Conservation (phyloP, 768 basidiomycete genomes). For the Termitomyces sp. region DNA sequence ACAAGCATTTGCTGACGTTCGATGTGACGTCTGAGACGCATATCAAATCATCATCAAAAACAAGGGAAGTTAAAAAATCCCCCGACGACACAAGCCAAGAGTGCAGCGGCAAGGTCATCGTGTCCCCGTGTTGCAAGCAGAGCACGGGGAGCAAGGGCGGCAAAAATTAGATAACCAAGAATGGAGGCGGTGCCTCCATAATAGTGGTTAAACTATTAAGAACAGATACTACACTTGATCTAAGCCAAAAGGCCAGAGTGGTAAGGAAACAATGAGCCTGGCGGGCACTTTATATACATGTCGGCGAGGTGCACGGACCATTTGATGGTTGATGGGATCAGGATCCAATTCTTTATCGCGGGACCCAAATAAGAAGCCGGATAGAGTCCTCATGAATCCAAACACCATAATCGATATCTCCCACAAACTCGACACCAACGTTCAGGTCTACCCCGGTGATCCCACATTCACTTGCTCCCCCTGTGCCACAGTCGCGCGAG, state of each 20-base stretch:
- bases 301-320: conserved; percentile 12
- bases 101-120: conserved; percentile 56
- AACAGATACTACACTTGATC: conserved; percentile 98
- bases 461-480: conserved; percentile 36
- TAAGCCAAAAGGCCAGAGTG: conserved; percentile 95
- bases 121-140: conserved; percentile 53
- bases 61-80: conserved; percentile 29
- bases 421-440: conserved; percentile 37
- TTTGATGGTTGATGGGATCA: background rate
- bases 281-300: conserved; percentile 1
- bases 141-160: conserved; percentile 43
- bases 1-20: conserved; percentile 10
- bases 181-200: conserved; percentile 50
- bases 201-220: conserved; percentile 78
- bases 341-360: background rate
- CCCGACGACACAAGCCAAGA: conserved; percentile 61
- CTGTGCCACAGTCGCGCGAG: conserved; percentile 31
- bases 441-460: conserved; percentile 53
- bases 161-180: conserved; percentile 55
- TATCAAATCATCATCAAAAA: conserved; percentile 10
- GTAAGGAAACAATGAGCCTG: conserved; percentile 36
- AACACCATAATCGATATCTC: conserved; percentile 46
- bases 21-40: conserved; percentile 2
- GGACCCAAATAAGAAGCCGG: background rate
- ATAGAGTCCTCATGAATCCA: conserved; percentile 1